Evolutionary conservation across 345 rosid genomes (phyloP), one percentile per base, ranked within the genome.

Genomic region (Brassica rapa): DNA sequence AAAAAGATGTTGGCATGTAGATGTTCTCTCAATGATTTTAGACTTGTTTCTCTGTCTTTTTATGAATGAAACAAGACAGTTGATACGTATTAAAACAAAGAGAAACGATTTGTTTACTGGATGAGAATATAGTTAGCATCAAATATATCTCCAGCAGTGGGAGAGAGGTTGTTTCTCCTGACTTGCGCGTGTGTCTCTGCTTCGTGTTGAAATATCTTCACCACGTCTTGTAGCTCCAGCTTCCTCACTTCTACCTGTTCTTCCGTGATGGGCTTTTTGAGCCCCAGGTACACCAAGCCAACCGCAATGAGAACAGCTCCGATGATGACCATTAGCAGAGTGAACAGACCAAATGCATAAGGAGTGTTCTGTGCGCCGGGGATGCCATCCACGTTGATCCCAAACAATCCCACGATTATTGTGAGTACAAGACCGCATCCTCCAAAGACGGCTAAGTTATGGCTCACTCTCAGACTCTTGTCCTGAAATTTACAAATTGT

Each of bases 371-470:
- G 77, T 3, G 88, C 84, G 55, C 99, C 99, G 0, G 98, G 99
- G 25, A 95, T 95, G 16, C 98, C 99, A 70, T 95, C 99, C n/a
- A 95, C 97, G 71, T 95, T 95, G 88, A 95, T 95, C 1, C 99
- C 99, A 69, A 95, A 95, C 41, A 95, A 79, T 59, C 99, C 98
- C 0, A 96, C 92, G 66, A 93, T 56, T 75, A 93, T 78, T 0
- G 94, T 76, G 23, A 95, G 94, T 56, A 95, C 90, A 24, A 95
- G 87, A 30, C 99, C 99, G 7, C 97, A 89, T 32, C 99, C 99
- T 35, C 99, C 99, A 33, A 93, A 89, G 16, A 95, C 98, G 2
- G 93, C 89, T 75, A 95, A 68, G 82, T 95, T 95, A 76, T 95
- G 99, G 70, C 93, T 95, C 49, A 95, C 89, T 70, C 94, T 84